Evolutionary conservation across 441 rosid species (phyloP).

Genomic region (Capsella rubella): DNA sequence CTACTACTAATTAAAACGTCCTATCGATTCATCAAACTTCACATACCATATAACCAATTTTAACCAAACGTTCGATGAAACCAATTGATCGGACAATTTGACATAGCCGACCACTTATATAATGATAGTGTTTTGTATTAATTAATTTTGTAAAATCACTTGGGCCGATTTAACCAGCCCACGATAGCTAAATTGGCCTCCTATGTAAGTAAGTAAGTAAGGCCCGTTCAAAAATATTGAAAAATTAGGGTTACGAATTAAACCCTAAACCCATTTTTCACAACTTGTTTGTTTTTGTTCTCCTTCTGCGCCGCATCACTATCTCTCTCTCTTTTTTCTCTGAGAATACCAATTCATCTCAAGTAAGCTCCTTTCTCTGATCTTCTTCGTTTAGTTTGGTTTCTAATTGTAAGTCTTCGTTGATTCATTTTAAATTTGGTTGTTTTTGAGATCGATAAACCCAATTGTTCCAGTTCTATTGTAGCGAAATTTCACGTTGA

Average conservation of each 20-base stretch:
- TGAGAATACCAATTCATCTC: conserved; percentile 25
- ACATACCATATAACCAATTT: too few species aligned
- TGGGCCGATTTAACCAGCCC: not conserved
- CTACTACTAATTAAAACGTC: too few species aligned
- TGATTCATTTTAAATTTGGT: not conserved
- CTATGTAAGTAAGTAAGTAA: too few species aligned
- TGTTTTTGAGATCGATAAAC: conserved; percentile 11
- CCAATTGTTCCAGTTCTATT: not conserved
- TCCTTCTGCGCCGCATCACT: conserved; percentile 26
- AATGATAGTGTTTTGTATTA: too few species aligned
- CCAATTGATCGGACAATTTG: too few species aligned
- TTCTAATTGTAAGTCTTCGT: not conserved
- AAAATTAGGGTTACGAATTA: conserved; percentile 17
- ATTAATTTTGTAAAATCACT: not conserved
- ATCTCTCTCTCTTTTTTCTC: not conserved
- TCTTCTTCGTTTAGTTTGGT: conserved; percentile 16
- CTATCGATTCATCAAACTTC: too few species aligned
- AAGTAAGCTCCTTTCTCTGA: conserved; percentile 39
- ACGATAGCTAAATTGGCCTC: not conserved
- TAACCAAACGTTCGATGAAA: too few species aligned
- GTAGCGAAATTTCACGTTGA: not conserved
- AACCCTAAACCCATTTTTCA: conserved; percentile 33
- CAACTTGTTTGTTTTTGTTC: not conserved
- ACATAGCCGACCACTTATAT: too few species aligned
- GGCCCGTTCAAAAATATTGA: not conserved